Percentiles rank a stretch among this genome's conserved stretches.
phyloP scores from a whole-genome alignment of 2,329 filamentous ascomycete species.

The Pestalotiopsis sp. region DNA sequence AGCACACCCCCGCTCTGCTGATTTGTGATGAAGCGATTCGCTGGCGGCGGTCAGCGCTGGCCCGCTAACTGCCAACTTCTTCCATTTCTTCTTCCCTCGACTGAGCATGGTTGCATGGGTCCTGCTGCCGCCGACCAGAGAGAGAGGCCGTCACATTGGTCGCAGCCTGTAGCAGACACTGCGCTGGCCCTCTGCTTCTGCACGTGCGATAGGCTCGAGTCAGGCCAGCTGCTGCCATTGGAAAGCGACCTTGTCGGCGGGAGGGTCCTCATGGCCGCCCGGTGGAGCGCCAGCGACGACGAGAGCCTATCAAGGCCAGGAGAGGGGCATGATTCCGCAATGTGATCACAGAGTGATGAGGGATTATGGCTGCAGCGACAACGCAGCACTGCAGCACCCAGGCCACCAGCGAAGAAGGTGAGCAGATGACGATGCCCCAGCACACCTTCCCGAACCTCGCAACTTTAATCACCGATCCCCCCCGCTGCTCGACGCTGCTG shows the following conservation, averaged over 20 bases:
- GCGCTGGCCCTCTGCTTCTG: conserved; percentile 46
- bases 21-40: conserved; percentile 13
- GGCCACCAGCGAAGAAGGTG: conserved; percentile 13
- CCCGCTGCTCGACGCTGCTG: background rate
- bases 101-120: conserved; percentile 11
- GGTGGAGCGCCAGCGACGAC: conserved; percentile 35
- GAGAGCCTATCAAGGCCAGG: conserved; percentile 44
- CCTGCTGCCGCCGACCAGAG: background rate
- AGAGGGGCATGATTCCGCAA: conserved; percentile 29
- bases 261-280: conserved; percentile 29
- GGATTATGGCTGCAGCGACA: conserved; percentile 43
- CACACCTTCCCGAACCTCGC: conserved; percentile 12
- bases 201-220: conserved; percentile 40
- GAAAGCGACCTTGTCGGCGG: conserved; percentile 41
- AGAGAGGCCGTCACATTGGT: conserved; percentile 45
- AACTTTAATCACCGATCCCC: background rate
- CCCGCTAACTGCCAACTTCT: conserved; percentile 12
- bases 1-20: conserved; percentile 18
- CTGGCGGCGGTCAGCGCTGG: background rate
- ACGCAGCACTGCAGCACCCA: conserved; percentile 39
- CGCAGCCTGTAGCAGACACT: conserved; percentile 38
- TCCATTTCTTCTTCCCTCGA: conserved; percentile 4
- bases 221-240: conserved; percentile 34
- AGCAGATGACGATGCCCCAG: conserved; percentile 5
- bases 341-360: conserved; percentile 31